These are phyloP conservation scores for Pseudopithomyces maydicus DNA, from an alignment of 2,329 filamentous ascomycete species.

Conservation along the genomic window DNA sequence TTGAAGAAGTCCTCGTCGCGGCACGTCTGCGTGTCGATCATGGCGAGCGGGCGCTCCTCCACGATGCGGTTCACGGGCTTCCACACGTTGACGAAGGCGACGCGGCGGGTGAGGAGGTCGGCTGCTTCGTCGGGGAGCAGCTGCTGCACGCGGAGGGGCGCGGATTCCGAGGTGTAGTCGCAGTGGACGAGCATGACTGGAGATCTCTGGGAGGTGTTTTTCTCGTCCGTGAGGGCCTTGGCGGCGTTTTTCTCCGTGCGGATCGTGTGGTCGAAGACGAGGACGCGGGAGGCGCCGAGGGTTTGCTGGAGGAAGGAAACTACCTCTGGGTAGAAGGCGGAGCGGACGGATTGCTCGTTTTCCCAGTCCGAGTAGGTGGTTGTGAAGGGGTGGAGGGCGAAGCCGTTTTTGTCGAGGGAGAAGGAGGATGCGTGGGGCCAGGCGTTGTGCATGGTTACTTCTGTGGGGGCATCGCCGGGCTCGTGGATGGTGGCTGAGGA, in stretches of 20 bases:
- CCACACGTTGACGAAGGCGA: constrained; percentile 60
- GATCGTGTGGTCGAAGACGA: constrained; percentile 59
- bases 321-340: constrained; percentile 53
- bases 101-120: constrained; percentile 49
- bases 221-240: constrained; percentile 43
- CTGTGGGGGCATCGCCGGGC: constrained; percentile 45
- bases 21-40: constrained; percentile 47
- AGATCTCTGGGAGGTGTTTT: constrained; percentile 44
- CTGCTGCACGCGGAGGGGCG: constrained; percentile 49
- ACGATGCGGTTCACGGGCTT: constrained; percentile 50
- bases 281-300: constrained; percentile 49
- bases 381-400: constrained; percentile 50
- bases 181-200: constrained; percentile 59
- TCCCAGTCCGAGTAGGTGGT: constrained; percentile 46
- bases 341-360: constrained; percentile 49
- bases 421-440: constrained; percentile 51
- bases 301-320: constrained; percentile 54
- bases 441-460: constrained; percentile 49
- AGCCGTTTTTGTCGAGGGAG: constrained; percentile 53
- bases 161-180: constrained; percentile 55
- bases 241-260: constrained; percentile 43
- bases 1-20: constrained; percentile 49
- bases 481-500: constrained; percentile 49
- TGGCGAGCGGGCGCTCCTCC: constrained; percentile 48
- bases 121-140: constrained; percentile 53